Conservation (phyloP, 1,284 basidiomycete genomes). For the Irpex rosettiformis region DNA sequence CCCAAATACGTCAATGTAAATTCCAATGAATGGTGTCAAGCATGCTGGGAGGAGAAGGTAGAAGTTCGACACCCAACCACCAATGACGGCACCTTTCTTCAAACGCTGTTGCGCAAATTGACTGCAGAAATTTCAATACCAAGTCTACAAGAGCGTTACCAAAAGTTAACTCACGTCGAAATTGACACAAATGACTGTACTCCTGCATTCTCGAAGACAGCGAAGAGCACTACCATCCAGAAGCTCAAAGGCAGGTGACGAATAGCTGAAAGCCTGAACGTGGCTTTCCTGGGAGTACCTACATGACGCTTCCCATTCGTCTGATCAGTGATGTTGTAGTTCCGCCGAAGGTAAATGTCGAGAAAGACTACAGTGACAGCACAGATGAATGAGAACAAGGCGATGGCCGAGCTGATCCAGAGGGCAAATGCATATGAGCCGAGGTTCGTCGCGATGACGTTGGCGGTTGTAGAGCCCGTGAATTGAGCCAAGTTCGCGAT, state of each 20-base stretch:
- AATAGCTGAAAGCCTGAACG: constrained; percentile 35
- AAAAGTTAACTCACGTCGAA: constrained; percentile 33
- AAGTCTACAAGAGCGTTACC: constrained; percentile 9
- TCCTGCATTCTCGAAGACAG: constrained; percentile 42
- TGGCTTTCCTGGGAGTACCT: constrained; percentile 24
- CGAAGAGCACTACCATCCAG: constrained; percentile 41
- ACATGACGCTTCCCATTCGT: constrained; percentile 32
- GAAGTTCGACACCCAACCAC: constrained; percentile 46
- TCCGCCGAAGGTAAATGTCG: constrained; percentile 35
- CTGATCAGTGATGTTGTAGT: constrained; percentile 38
- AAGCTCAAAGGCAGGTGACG: constrained; percentile 37
- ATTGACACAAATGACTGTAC: constrained; percentile 45
- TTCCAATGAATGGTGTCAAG: constrained; percentile 40
- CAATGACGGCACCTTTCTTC: constrained; percentile 43
- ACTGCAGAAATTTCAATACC: constrained; percentile 13
- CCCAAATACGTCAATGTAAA: constrained; percentile 41
- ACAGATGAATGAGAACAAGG: constrained; percentile 38
- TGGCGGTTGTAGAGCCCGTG: constrained; percentile 35
- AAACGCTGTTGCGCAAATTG: constrained; percentile 44
- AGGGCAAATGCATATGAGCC: constrained; percentile 41
- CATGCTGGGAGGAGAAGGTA: constrained; percentile 41
- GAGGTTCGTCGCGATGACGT: constrained; percentile 38
- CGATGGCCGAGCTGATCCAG: constrained; percentile 41
- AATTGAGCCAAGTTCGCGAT: constrained; percentile 42
- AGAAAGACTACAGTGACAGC: constrained; percentile 36